These are phyloP conservation scores for Mallotus nudiflorus DNA, from an alignment of 345 rosid species.

Conservation along the genomic window DNA sequence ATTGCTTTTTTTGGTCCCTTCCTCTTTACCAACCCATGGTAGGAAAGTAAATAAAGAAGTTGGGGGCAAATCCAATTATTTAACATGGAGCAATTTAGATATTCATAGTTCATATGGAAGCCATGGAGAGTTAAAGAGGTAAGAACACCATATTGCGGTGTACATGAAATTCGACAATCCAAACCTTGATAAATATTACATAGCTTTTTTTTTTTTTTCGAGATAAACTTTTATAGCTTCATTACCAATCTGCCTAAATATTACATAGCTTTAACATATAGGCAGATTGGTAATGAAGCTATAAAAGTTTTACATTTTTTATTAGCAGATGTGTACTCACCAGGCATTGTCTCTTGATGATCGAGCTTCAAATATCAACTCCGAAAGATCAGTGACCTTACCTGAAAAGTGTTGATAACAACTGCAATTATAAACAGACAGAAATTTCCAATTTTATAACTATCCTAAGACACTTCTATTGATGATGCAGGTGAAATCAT, in stretches of 20 bases:
- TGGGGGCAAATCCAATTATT: background rate
- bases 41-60: background rate
- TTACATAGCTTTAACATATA: background rate
- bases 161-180: background rate
- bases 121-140: background rate
- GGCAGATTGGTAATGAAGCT: background rate
- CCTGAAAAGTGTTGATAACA: conserved; percentile 29
- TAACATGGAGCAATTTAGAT: background rate
- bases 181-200: too few species aligned
- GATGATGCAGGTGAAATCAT: background rate
- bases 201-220: too few species aligned
- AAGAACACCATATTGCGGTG: too few species aligned
- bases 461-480: background rate
- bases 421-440: conserved; percentile 8
- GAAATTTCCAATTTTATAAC: background rate
- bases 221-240: too few species aligned
- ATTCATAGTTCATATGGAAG: background rate
- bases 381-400: conserved; percentile 47
- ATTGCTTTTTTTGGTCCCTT: background rate
- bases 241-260: too few species aligned
- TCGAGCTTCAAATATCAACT: conserved; percentile 72
- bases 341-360: conserved; percentile 75
- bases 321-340: conserved; percentile 39
- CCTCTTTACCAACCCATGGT: background rate
- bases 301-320: background rate